Base-by-base conservation (phyloP, 106 monocot species). In the Dioscorea zingiberensis region DNA sequence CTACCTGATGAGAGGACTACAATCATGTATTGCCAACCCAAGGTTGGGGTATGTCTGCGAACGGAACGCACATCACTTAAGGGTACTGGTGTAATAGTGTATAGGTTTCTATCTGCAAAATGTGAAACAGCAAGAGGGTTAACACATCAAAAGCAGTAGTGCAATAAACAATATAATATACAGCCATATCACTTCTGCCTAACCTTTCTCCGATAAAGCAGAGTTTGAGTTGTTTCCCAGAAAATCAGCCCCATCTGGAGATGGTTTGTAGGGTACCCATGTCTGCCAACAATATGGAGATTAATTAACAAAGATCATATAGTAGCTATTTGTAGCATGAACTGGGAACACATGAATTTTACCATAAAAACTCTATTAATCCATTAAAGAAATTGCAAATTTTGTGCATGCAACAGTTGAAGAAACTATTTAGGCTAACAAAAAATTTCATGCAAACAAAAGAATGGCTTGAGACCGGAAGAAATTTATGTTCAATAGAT, bases 21-120 rank as follows among this genome's bases (percentile, higher is more conserved):
- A 65, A 95, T 95, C 59, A 95, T 67, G 38, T 95, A 95, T 48
- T 83, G 91, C 83, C 83, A 95, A 26, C 85, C 83, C 81, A 95
- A 72, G 16, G 91, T 32, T 30, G 95, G 91, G 0, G 78, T 88
- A 63, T 95, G 85, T 56, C 87, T 87, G 25, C 88, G 87, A 38
- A 95, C 68, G 14, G 85, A 95, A 61, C 77, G 88, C 12, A 95
- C 76, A 54, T 83, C 87, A 57, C 66, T 78, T 55, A 95, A 27
- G 44, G 91, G 62, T 60, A 93, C 68, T 47, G 80, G 73, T 58
- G 75, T 79, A 49, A 95, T 95, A 3, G 83, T 73, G 51, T 95
- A 95, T 25, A 95, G 62, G 29, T 79, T 83, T 60, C 83, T 84
- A 83, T 95, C 95, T 95, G 87, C 19, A 71, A 54, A 44, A 14